Base-by-base conservation (phyloP, 2,329 filamentous ascomycete species). In the Microsporum canis region DNA sequence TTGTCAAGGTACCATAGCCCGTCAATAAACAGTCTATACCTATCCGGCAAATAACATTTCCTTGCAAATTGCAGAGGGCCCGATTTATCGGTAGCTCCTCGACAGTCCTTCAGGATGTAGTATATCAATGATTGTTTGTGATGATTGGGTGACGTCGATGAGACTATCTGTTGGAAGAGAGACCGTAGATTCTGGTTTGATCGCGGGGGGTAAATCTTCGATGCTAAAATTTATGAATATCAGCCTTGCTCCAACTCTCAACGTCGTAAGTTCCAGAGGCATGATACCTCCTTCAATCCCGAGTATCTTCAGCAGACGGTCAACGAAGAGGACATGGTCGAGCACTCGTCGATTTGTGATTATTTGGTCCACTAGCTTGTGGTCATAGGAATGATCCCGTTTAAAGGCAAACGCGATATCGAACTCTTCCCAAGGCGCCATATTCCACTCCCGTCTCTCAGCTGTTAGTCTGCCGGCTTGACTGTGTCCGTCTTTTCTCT, bases 111-210 rank as follows among this genome's bases (percentile, higher is more conserved):
- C 2, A 95, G 80, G 43, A 95, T 78, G 72, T 95, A 95, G 78
- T 89, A 95, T 65, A 95, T 79, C 56, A 94, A 81, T 17, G 89
- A 89, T 66, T 91, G 84, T 72, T 91, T 91, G 76, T 91, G 86
- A 72, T 91, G 87, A 60, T 83, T 79, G 5, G 86, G 82, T 66
- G 87, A 84, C 57, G 77, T 77, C 60, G 79, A 83, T 31, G 84
- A 80, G 71, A 85, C 82, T 65, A 95, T 85, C 62, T 85, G 83
- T 63, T 84, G 78, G 73, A 91, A 86, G 4, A 95, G 80, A 43
- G 83, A 82, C 66, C 84, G 82, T 34, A 95, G 80, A 47, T 84
- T 83, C 63, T 78, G 79, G 62, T 88, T 85, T 59, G 82, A 83
- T 69, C 84, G 85, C 0, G 90, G 89, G 49, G 90, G 90, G 69